These are phyloP conservation scores for Plicaturopsis crispa DNA, from an alignment of 768 basidiomycete genomes.

Conservation along the genomic window DNA sequence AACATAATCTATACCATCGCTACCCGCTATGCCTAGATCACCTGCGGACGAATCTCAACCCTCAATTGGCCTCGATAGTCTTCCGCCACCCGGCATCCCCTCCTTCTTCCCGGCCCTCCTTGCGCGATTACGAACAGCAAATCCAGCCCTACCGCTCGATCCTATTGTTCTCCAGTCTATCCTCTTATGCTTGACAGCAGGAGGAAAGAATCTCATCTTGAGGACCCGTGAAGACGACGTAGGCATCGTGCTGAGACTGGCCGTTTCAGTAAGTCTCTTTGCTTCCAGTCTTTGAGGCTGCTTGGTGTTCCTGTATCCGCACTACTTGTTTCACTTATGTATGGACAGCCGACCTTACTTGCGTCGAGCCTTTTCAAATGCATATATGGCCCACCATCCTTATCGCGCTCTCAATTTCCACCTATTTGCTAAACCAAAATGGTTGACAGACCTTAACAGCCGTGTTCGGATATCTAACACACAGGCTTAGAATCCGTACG, in stretches of 20 bases:
- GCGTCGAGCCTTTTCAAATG: too few species aligned
- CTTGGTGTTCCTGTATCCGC: too few species aligned
- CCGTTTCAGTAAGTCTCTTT: constrained; percentile 40
- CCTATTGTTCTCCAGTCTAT: constrained; percentile 58
- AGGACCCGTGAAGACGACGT: constrained; percentile 63
- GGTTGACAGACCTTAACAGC: constrained; percentile 53
- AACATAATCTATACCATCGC: too few species aligned
- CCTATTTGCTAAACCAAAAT: too few species aligned
- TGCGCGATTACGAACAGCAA: constrained; percentile 36
- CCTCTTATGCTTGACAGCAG: constrained; percentile 56
- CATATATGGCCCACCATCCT: too few species aligned
- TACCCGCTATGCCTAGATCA: too few species aligned
- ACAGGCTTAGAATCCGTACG: constrained; percentile 45
- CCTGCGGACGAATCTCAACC: too few species aligned
- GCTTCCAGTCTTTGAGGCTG: too few species aligned
- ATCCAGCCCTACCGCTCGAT: constrained; percentile 46
- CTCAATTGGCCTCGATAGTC: constrained; percentile 21
- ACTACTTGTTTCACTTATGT: too few species aligned
- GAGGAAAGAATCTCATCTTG: constrained; percentile 56
- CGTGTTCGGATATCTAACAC: constrained; percentile 51
- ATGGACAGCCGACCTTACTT: too few species aligned
- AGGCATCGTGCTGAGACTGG: constrained; percentile 47
- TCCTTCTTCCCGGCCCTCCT: constrained; percentile 45
- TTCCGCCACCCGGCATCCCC: constrained; percentile 33
- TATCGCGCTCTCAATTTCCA: too few species aligned